These are phyloP conservation scores for Nymphaea thermarum DNA, from an alignment of 164 flowering plant species.

Conservation along the genomic window DNA sequence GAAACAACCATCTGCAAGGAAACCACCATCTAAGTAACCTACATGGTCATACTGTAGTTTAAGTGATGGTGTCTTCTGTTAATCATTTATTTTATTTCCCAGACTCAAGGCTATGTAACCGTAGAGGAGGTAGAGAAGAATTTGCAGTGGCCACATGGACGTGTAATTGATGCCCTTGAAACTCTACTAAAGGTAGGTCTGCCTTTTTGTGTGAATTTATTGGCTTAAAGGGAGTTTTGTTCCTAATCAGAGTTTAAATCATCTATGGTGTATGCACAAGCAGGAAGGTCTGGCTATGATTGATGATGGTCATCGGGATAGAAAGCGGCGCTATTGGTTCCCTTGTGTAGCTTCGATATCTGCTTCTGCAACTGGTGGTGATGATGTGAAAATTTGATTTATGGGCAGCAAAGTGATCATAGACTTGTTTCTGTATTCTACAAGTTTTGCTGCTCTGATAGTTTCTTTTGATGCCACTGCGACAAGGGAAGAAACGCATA, in stretches of 20 bases:
- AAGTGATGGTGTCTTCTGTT: too few relatives aligned
- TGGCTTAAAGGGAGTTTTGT: background rate
- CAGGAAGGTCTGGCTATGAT: conserved; percentile 99
- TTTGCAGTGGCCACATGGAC: conserved; percentile 80
- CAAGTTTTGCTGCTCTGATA: background rate
- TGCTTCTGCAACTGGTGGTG: conserved; percentile 24
- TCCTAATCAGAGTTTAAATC: background rate
- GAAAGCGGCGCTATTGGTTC: conserved; percentile 83
- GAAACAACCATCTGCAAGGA: too few relatives aligned
- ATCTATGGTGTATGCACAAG: background rate
- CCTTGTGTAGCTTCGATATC: conserved; percentile 72
- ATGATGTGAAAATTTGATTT: conserved; percentile 9
- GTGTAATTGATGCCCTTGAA: conserved; percentile 81
- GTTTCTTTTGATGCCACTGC: background rate
- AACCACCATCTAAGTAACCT: too few relatives aligned
- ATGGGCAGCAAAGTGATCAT: background rate
- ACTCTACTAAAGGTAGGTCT: conserved; percentile 57
- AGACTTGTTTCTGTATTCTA: background rate
- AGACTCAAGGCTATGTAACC: conserved; percentile 90
- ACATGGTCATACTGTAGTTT: background rate
- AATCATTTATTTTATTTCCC: background rate
- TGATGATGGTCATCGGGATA: conserved; percentile 86
- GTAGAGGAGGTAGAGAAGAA: conserved; percentile 69
- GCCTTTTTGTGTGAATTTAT: background rate
- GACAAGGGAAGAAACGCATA: background rate